Conservation (phyloP, 352 stramenopile genomes). For the Phytophthora rubi region DNA sequence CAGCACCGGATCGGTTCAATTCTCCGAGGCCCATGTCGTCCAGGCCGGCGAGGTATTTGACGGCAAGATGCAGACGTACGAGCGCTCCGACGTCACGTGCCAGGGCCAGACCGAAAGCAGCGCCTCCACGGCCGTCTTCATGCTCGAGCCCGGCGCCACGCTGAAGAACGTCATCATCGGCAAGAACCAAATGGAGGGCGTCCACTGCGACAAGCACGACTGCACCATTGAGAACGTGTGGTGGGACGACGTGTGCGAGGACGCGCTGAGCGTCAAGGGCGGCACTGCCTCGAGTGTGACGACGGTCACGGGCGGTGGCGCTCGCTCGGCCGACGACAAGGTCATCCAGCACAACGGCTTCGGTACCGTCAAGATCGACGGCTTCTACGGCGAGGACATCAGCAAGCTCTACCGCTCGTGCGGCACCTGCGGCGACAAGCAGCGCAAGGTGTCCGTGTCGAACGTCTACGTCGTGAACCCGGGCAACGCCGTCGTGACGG, state of each 20-base stretch:
- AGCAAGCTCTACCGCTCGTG: slow-evolving; percentile 5
- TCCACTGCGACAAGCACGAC: slow-evolving; percentile 5
- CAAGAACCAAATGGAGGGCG: slow-evolving; percentile 24
- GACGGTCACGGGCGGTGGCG: slow-evolving; percentile 28
- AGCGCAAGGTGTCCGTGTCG: slow-evolving; percentile 30
- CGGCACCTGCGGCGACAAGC: slow-evolving; percentile 4
- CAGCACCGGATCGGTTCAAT: slow-evolving; percentile 20
- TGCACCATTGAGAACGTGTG: no score
- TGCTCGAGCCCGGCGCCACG: no score
- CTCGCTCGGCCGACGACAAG: slow-evolving; percentile 49
- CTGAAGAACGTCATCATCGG: slow-evolving; percentile 22
- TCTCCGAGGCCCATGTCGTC: slow-evolving; percentile 34
- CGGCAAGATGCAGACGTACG: slow-evolving; percentile 15
- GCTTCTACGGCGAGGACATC: slow-evolving; percentile 4
- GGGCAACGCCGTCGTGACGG: slow-evolving; percentile 15
- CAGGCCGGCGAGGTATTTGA: slow-evolving; percentile 36
- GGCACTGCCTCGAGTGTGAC: slow-evolving; percentile 19
- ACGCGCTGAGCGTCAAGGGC: no score
- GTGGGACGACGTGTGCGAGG: no score
- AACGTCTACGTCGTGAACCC: slow-evolving; percentile 27
- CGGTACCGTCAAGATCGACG: slow-evolving; percentile 25
- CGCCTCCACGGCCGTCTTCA: no score
- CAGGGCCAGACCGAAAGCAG: no score
- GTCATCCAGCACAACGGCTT: slow-evolving; percentile 41
- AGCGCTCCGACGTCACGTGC: no score